Conservation (phyloP, 2,329 filamentous ascomycete species). For the Fusarium newnesense region DNA sequence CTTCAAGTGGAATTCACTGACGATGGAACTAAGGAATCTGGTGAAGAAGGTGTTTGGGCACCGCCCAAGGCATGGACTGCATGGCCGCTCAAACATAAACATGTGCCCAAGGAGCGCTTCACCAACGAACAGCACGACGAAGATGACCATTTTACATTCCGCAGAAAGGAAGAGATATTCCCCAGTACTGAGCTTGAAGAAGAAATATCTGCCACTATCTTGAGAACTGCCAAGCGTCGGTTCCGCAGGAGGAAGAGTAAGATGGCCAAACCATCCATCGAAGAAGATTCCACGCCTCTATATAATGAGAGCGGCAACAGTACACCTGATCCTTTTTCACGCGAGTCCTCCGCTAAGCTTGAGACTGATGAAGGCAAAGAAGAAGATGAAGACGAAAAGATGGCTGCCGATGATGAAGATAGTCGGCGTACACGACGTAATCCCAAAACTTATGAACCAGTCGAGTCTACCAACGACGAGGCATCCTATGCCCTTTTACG, state of each 20-base stretch:
- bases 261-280: conserved; percentile 37
- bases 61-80: conserved; percentile 78
- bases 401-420: conserved; percentile 6
- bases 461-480: conserved; percentile 77
- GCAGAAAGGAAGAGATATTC: conserved; percentile 53
- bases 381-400: conserved; percentile 33
- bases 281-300: conserved; percentile 20
- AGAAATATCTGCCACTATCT: conserved; percentile 71
- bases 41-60: conserved; percentile 54
- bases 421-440: neutral
- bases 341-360: conserved; percentile 30
- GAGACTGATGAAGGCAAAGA: conserved; percentile 32
- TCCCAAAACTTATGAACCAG: conserved; percentile 55
- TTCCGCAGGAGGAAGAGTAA: conserved; percentile 55
- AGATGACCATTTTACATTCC: conserved; percentile 63
- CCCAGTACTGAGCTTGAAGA: conserved; percentile 75
- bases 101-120: conserved; percentile 70
- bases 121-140: conserved; percentile 57
- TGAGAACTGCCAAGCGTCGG: conserved; percentile 74
- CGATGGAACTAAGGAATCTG: conserved; percentile 40
- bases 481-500: conserved; percentile 71
- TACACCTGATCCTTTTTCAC: conserved; percentile 11
- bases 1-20: neutral
- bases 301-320: conserved; percentile 17
- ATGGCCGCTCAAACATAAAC: conserved; percentile 77